Percentiles rank a stretch among this genome's conserved stretches.
Evolutionary conservation across 2,329 filamentous ascomycete genomes (phyloP).

Genomic region (Monosporascus sp.): DNA sequence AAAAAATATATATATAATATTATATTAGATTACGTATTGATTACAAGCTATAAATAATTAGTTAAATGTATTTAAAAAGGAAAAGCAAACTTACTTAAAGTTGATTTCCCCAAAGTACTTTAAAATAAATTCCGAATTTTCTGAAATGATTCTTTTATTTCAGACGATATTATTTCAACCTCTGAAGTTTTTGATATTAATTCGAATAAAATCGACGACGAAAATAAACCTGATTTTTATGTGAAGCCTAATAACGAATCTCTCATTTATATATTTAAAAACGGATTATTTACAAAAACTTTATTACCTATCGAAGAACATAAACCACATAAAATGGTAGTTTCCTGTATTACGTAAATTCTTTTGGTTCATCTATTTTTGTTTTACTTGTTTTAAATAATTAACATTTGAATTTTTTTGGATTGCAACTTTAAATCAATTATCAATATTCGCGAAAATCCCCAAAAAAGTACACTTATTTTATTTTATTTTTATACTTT

Average conservation of each 20-base stretch:
- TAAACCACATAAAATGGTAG: background rate
- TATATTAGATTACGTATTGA: too few relatives aligned
- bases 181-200: background rate
- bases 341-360: background rate
- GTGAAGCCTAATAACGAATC: too few relatives aligned
- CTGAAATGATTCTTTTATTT: slow-evolving; percentile 1
- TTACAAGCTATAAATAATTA: too few relatives aligned
- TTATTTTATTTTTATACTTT: background rate
- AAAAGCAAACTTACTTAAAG: too few relatives aligned
- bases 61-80: too few relatives aligned
- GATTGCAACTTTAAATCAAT: background rate
- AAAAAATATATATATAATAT: too few relatives aligned
- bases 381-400: too few relatives aligned
- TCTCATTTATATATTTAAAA: background rate
- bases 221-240: too few relatives aligned
- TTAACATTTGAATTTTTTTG: too few relatives aligned
- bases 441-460: too few relatives aligned
- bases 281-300: background rate
- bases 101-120: too few relatives aligned
- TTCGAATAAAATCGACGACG: too few relatives aligned
- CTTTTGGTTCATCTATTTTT: background rate
- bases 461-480: background rate
- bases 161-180: background rate
- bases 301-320: slow-evolving; percentile 1
- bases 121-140: background rate